Evolutionary conservation across 306 rosid genomes (phyloP), one percentile per base, ranked within the genome.

Genomic region (Coriaria nepalensis): DNA sequence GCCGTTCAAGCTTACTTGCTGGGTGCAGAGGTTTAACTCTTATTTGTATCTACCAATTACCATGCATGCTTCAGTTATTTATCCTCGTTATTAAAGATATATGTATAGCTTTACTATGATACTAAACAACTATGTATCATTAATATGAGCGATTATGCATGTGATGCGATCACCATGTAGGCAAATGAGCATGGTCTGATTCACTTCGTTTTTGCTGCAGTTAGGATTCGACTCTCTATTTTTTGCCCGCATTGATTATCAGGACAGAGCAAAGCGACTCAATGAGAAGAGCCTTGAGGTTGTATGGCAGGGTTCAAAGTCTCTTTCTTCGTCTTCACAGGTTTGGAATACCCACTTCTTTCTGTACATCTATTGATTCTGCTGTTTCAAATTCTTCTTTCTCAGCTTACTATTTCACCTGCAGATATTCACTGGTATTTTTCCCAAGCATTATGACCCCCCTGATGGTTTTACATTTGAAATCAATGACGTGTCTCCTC

Each of bases 391-490:
- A 14, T 9, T 39, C 13, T 13, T 9, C n/a, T 6, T 37, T 13
- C 12, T 7, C 33, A 20, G 8, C 35, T 8, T 35, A 7, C 0
- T 40, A n/a, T 55, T 42, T 37, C 45, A 5, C 45, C n/a, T 66
- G 44, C 46, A 85, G 93, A 76, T 85, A 44, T 85, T 85, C 61
- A 45, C 95, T 47, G 93, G 78, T 12, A 79, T 79, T 7, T 85
- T 85, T 48, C 93, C 95, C 6, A 52, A 68, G 63, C 66, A 75
- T 64, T 85, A 85, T 67, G 95, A 71, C 41, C 95, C 95, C 73
- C 95, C 40, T 47, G 56, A 48, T 48, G 61, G 64, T 37, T 85
- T 80, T 69, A 65, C 73, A 73, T 85, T 43, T 46, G 95, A 85
- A 71, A 75, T 85, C 39, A 57, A 85, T 64, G 76, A 56, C 5